Evolutionary conservation across 2,329 filamentous ascomycete genomes (phyloP).

Genomic region (Trichoderma cornu-damae): DNA sequence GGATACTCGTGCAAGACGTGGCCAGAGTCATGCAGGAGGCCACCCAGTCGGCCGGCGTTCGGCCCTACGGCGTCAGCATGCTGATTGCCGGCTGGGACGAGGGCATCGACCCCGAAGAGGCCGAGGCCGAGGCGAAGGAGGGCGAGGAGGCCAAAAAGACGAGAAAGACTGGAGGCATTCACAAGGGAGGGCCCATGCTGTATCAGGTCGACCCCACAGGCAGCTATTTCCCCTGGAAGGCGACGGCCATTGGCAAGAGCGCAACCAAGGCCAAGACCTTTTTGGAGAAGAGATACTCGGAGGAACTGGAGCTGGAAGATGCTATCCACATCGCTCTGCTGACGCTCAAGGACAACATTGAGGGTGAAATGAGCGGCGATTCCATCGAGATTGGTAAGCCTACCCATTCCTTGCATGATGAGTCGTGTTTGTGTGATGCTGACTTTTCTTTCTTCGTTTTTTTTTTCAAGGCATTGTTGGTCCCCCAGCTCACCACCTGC

Average conservation of each 20-base stretch:
- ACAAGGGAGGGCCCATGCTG: slow-evolving; percentile 93
- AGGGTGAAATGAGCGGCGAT: slow-evolving; percentile 98
- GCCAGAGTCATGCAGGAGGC: slow-evolving; percentile 98
- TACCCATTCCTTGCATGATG: not conserved
- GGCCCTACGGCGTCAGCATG: slow-evolving; percentile 93
- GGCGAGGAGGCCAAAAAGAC: slow-evolving; percentile 69
- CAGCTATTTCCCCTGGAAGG: slow-evolving; percentile 99
- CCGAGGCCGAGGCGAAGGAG: slow-evolving; percentile 50
- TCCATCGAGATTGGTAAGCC: slow-evolving; percentile 93
- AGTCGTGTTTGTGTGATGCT: slow-evolving; percentile 21
- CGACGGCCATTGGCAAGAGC: slow-evolving; percentile 97
- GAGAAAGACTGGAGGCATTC: slow-evolving; percentile 88
- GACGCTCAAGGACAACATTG: slow-evolving; percentile 98
- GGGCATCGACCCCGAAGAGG: slow-evolving; percentile 80
- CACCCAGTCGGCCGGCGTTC: slow-evolving; percentile 94
- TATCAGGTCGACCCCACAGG: slow-evolving; percentile 99
- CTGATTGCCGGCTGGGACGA: slow-evolving; percentile 98
- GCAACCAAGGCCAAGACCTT: slow-evolving; percentile 98
- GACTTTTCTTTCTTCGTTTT: slow-evolving; percentile 20
- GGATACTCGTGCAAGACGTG: slow-evolving; percentile 98
- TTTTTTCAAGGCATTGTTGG: slow-evolving; percentile 88
- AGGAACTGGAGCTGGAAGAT: slow-evolving; percentile 94
- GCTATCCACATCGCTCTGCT: slow-evolving; percentile 96
- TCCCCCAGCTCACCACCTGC: slow-evolving; percentile 83
- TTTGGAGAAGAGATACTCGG: slow-evolving; percentile 97